Conservation (phyloP, 805 yeast genomes). For the Kuraishia piskuri region DNA sequence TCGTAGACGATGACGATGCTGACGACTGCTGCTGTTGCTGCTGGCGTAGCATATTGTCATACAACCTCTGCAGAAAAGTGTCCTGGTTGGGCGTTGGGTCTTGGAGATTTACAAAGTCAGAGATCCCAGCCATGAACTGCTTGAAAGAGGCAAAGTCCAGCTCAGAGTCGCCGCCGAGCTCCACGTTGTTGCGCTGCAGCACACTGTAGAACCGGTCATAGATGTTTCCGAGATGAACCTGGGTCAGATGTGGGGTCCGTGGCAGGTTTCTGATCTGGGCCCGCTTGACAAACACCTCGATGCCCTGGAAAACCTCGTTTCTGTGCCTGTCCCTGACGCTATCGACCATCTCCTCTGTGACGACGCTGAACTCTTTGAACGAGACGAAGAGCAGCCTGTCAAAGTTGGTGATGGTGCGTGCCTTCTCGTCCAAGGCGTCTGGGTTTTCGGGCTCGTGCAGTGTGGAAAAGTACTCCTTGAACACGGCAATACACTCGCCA, state of each 20-base stretch:
- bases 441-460: constrained; percentile 79
- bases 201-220: constrained; percentile 82
- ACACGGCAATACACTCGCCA: constrained; percentile 79
- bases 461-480: constrained; percentile 72
- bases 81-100: constrained; percentile 25
- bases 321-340: constrained; percentile 65
- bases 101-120: constrained; percentile 59
- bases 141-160: constrained; percentile 71
- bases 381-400: constrained; percentile 89
- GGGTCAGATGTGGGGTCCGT: constrained; percentile 51
- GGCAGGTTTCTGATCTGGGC: constrained; percentile 86
- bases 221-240: constrained; percentile 54
- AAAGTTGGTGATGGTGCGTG: constrained; percentile 67
- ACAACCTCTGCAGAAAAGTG: constrained; percentile 55
- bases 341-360: constrained; percentile 66
- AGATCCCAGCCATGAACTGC: constrained; percentile 67
- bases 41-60: constrained; percentile 38
- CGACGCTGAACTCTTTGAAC: constrained; percentile 77
- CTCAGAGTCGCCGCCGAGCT: constrained; percentile 39
- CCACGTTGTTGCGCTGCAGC: constrained; percentile 54
- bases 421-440: constrained; percentile 52
- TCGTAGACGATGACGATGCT: background rate
- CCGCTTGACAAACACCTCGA: constrained; percentile 84
- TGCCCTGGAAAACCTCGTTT: constrained; percentile 72
- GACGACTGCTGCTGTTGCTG: constrained; percentile 21